A percentile compares a stretch with the other conserved stretches of the same genome.
These are phyloP conservation scores for Solanum piurae DNA, from an alignment of 257 asterid species.

Conservation along the genomic window DNA sequence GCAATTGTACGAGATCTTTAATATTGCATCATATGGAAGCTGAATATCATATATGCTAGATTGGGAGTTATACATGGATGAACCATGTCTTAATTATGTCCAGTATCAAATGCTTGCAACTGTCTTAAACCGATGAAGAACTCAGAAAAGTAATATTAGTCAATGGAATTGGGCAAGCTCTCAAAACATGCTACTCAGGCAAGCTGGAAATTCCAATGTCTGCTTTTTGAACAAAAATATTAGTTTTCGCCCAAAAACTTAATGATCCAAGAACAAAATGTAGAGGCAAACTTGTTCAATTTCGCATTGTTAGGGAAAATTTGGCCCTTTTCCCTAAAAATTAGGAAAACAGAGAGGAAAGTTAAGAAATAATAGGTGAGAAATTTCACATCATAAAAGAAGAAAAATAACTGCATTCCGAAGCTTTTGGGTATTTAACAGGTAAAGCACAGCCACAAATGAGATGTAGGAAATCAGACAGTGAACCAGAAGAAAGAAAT, in stretches of 20 bases:
- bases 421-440: neutral
- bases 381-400: neutral
- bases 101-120: neutral
- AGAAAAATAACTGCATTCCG: neutral
- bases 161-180: neutral
- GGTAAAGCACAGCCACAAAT: neutral
- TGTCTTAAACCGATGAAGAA: neutral
- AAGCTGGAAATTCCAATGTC: neutral
- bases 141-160: neutral
- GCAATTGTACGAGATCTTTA: neutral
- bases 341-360: neutral
- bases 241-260: neutral
- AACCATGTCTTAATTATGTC: neutral
- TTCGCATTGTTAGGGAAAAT: neutral
- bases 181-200: neutral
- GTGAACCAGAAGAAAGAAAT: neutral
- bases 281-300: neutral
- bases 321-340: neutral
- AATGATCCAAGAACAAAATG: neutral
- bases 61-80: neutral
- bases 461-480: neutral
- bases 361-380: neutral
- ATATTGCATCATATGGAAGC: neutral
- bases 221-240: neutral
- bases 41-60: neutral